Conservation (phyloP, 2,329 filamentous ascomycete species). For the Cercospora sp. region DNA sequence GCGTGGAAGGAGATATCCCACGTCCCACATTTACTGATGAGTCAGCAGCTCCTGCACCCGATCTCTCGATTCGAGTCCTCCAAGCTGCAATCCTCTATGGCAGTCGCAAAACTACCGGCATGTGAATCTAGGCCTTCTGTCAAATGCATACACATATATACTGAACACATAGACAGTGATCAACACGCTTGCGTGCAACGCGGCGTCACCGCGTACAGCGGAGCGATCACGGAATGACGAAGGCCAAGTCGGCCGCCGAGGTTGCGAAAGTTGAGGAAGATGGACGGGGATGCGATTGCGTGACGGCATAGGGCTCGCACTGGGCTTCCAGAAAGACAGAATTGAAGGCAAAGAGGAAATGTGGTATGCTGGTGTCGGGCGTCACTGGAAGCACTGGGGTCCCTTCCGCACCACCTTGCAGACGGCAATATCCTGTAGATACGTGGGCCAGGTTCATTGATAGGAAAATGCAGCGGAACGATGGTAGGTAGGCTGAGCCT, state of each 20-base stretch:
- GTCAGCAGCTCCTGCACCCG: not conserved
- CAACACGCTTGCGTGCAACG: not conserved
- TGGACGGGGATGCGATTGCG: not conserved
- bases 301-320: not conserved
- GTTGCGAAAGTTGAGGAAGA: not conserved
- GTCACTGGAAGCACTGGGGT: not conserved
- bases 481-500: not conserved
- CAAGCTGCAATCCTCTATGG: not conserved
- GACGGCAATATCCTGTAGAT: too few relatives aligned
- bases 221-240: not conserved
- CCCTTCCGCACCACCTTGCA: too few relatives aligned
- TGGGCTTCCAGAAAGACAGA: not conserved
- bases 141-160: not conserved
- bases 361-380: not conserved
- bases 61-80: not conserved
- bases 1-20: not conserved
- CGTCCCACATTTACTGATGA: not conserved
- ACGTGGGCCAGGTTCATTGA: too few relatives aligned
- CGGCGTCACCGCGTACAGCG: not conserved
- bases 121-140: not conserved
- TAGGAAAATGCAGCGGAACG: not conserved
- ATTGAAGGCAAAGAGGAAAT: not conserved
- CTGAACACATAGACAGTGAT: not conserved
- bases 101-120: not conserved
- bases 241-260: not conserved